Percentiles rank a stretch among this genome's conserved stretches.
phyloP scores from a whole-genome alignment of 805 yeast species.

The Ogataea methylovora region DNA sequence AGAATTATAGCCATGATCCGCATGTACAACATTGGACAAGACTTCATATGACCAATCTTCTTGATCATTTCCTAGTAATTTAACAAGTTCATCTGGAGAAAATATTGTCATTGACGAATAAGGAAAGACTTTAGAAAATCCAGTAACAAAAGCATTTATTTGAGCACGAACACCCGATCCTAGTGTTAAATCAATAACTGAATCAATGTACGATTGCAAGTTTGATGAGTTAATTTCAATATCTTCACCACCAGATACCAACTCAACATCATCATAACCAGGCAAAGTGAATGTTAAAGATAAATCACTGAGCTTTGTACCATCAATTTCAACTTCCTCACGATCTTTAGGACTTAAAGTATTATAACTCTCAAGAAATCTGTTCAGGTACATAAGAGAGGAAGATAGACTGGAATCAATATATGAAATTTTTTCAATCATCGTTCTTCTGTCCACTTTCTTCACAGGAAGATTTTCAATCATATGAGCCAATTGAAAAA shows the following conservation, averaged over 20 bases:
- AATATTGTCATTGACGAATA: conserved; percentile 63
- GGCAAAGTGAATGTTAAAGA: conserved; percentile 68
- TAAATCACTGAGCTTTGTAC: conserved; percentile 41
- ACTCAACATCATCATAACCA: conserved; percentile 56
- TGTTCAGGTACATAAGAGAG: conserved; percentile 46
- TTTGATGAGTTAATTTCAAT: conserved; percentile 43
- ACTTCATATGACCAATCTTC: conserved; percentile 84
- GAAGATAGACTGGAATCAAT: conserved; percentile 55
- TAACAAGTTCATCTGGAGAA: conserved; percentile 64
- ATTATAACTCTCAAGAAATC: conserved; percentile 27
- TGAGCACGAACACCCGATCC: conserved; percentile 61
- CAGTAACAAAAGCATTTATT: conserved; percentile 61
- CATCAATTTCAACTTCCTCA: conserved; percentile 11
- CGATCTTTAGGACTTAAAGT: background rate
- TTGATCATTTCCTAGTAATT: conserved; percentile 65
- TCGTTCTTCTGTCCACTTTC: conserved; percentile 7
- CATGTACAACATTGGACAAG: conserved; percentile 52
- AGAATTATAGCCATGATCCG: conserved; percentile 83
- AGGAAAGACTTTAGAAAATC: conserved; percentile 81
- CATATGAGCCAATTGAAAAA: conserved; percentile 53
- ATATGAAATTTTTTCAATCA: conserved; percentile 30
- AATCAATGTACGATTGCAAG: conserved; percentile 47
- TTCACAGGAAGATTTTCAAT: conserved; percentile 5
- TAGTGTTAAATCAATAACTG: conserved; percentile 51
- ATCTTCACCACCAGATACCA: conserved; percentile 47